These are phyloP conservation scores for Pyrus betulifolia DNA, from an alignment of 306 rosid species.

Conservation along the genomic window DNA sequence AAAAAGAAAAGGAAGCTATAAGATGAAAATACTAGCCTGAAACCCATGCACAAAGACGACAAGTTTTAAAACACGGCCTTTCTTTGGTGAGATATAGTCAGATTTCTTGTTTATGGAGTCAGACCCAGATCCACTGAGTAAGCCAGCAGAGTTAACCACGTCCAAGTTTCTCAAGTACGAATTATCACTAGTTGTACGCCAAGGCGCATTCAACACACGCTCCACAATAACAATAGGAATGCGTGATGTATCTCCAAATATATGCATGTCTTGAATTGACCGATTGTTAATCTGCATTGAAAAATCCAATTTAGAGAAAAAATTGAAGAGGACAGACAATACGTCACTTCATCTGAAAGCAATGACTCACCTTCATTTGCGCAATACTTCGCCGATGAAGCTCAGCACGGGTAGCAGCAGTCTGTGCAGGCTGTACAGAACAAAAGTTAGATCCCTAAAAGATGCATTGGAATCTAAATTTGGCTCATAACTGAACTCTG, in stretches of 20 bases:
- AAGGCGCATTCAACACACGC: conserved; percentile 73
- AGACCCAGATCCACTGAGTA: conserved; percentile 24
- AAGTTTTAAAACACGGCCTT: conserved; percentile 58
- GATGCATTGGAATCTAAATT: background rate
- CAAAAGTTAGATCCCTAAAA: conserved; percentile 6
- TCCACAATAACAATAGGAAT: conserved; percentile 80
- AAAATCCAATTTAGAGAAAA: conserved; percentile 6
- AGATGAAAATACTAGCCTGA: conserved; percentile 65
- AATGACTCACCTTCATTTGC: conserved; percentile 70
- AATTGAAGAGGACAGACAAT: background rate
- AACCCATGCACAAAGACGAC: conserved; percentile 96
- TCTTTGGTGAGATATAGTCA: conserved; percentile 23
- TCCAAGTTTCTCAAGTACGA: conserved; percentile 50
- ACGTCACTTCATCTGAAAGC: conserved; percentile 5
- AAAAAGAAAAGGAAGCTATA: background rate
- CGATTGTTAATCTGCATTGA: conserved; percentile 67
- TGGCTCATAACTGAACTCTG: background rate
- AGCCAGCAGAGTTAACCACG: conserved; percentile 28
- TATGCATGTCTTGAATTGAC: conserved; percentile 88
- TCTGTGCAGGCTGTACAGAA: conserved; percentile 63
- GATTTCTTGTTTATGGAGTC: conserved; percentile 29
- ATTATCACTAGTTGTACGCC: conserved; percentile 56
- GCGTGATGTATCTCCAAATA: conserved; percentile 71
- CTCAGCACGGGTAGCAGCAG: conserved; percentile 73
- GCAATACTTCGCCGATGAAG: conserved; percentile 79